Conservation (phyloP, 148 eudicot genomes). For the Limonium bicolor region DNA sequence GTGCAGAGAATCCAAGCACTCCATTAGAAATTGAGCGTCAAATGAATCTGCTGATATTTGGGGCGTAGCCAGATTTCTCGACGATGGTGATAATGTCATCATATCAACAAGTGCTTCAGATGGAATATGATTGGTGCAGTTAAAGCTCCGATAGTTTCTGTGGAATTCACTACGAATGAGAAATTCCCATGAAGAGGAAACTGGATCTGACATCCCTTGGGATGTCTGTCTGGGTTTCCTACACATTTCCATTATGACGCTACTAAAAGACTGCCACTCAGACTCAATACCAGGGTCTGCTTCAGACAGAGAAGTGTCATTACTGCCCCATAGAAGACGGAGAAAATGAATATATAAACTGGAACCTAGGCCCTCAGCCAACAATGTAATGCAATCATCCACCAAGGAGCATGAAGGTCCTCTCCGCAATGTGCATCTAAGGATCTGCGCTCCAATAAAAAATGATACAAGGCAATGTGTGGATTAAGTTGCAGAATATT, state of each 20-base stretch:
- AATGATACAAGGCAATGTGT: too few relatives aligned
- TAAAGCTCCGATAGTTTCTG: conserved; percentile 27
- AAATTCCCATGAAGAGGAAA: conserved; percentile 72
- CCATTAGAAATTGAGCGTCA: conserved; percentile 29
- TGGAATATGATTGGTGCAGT: conserved; percentile 16
- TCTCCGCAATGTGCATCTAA: conserved; percentile 71
- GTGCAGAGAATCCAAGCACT: conserved; percentile 71
- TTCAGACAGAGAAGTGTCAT: conserved; percentile 28
- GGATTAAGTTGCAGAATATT: neutral
- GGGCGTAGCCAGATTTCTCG: conserved; percentile 10
- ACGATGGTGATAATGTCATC: conserved; percentile 15
- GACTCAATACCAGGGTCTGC: conserved; percentile 37
- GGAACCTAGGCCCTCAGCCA: conserved; percentile 74
- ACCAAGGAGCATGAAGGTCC: conserved; percentile 74
- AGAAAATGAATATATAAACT: conserved; percentile 55
- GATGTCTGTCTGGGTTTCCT: conserved; percentile 14
- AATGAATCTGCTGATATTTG: conserved; percentile 20
- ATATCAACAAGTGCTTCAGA: conserved; percentile 15
- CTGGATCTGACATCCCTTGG: conserved; percentile 13
- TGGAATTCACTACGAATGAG: conserved; percentile 66
- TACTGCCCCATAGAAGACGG: conserved; percentile 61
- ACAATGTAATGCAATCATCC: conserved; percentile 70
- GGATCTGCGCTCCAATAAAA: conserved; percentile 26
- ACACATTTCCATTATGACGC: conserved; percentile 38
- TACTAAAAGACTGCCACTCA: conserved; percentile 73